These are phyloP conservation scores for Claviceps sp. DNA, from an alignment of 2,329 filamentous ascomycete genomes.

Conservation along the genomic window DNA sequence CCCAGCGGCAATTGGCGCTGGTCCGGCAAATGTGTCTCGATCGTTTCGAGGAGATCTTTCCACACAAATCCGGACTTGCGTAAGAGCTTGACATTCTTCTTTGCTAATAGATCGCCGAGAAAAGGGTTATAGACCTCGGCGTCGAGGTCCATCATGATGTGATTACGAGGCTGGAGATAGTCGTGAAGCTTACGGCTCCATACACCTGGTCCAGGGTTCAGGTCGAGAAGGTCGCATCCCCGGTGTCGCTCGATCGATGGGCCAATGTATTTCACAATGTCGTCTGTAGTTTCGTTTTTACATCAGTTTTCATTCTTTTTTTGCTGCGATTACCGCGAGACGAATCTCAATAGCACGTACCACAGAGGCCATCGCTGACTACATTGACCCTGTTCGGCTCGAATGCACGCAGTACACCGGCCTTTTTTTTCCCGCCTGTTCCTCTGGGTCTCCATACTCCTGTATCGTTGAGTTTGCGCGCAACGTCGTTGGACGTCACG, in stretches of 20 bases:
- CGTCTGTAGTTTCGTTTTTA: slow-evolving; percentile 33
- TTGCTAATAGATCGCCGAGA: slow-evolving; percentile 43
- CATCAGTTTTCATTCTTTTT: not conserved
- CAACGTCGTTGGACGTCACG: slow-evolving; percentile 8
- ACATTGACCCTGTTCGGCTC: slow-evolving; percentile 36
- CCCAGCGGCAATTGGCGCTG: slow-evolving; percentile 32
- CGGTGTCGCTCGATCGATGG: slow-evolving; percentile 54
- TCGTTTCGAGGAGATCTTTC: slow-evolving; percentile 41
- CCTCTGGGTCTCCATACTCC: slow-evolving; percentile 13
- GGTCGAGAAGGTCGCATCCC: slow-evolving; percentile 75
- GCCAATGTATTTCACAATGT: slow-evolving; percentile 56
- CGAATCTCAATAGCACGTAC: slow-evolving; percentile 17
- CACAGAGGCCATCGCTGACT: slow-evolving; percentile 36
- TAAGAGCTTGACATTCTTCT: slow-evolving; percentile 35
- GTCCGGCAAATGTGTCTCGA: slow-evolving; percentile 37
- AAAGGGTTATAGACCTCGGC: slow-evolving; percentile 42
- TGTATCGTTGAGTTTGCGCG: slow-evolving; percentile 14
- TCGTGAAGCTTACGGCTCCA: slow-evolving; percentile 70
- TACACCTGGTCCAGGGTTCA: slow-evolving; percentile 68
- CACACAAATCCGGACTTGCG: slow-evolving; percentile 46
- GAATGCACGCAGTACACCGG: slow-evolving; percentile 1
- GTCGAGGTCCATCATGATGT: slow-evolving; percentile 71
- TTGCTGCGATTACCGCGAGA: not conserved
- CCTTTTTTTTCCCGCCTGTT: slow-evolving; percentile 7
- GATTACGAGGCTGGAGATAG: slow-evolving; percentile 61